Percentiles rank a stretch among this genome's conserved stretches.
phyloP scores from a whole-genome alignment of 2,329 filamentous ascomycete genomes.

The Anisogramma anomala region DNA sequence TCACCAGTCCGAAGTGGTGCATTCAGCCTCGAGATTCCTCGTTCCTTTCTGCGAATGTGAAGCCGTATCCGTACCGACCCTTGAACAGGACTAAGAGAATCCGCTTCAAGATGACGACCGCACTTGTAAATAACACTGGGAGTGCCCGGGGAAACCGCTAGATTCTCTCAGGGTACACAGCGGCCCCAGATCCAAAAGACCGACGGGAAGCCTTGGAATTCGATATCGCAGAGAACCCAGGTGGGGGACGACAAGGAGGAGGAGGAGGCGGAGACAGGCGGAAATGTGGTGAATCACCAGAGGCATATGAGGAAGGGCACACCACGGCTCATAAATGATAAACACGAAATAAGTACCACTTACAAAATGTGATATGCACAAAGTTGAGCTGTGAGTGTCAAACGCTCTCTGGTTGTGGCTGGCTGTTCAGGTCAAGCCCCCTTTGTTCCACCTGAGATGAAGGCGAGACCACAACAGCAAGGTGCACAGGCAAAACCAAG shows the following conservation, averaged over 20 bases:
- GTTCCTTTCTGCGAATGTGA: slow-evolving; percentile 6
- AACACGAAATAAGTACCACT: background rate
- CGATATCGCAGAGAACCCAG: no score
- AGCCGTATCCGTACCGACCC: slow-evolving; percentile 1
- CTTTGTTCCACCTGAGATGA: slow-evolving; percentile 6
- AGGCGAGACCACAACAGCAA: slow-evolving; percentile 1
- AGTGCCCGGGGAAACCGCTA: background rate
- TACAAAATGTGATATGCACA: background rate
- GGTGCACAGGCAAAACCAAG: slow-evolving; percentile 1
- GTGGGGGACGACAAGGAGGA: no score
- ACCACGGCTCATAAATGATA: no score
- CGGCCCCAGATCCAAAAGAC: no score
- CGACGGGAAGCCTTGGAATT: no score
- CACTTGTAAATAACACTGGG: slow-evolving; percentile 1
- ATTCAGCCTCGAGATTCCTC: slow-evolving; percentile 1
- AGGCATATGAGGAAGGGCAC: no score
- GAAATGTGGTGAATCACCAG: no score
- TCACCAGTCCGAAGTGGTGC: background rate
- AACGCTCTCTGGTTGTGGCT: slow-evolving; percentile 2
- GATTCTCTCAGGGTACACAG: background rate
- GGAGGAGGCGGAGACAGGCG: no score
- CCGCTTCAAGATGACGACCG: slow-evolving; percentile 5
- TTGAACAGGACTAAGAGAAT: slow-evolving; percentile 1
- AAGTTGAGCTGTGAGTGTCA: background rate
- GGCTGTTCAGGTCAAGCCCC: slow-evolving; percentile 3